Base-by-base conservation (phyloP, 345 rosid species). In the Euphorbia tirucalli region DNA sequence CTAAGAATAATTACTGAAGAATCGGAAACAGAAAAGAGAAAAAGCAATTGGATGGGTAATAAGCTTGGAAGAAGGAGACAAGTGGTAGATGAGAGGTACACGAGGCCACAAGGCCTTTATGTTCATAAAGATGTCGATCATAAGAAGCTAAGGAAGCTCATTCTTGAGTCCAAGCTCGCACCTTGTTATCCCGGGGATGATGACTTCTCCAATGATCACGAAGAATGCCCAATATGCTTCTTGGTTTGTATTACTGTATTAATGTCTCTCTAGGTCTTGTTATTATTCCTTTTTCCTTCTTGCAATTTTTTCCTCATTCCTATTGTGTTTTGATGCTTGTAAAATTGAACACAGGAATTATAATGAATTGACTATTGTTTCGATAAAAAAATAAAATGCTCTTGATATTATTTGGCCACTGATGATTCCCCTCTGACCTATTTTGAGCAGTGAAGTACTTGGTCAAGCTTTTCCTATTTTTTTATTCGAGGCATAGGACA, bases 161-260 rank as follows among this genome's bases (percentile, higher is more conserved):
- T 96, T 71, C 86, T 93, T 1, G 99, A 93, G 48, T 92, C 95
- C 41, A 96, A 93, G 86, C 97, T 96, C 60, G 97, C 99, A 68
- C 98, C 99, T 4, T 96, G 99, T 83, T 96, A 85, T 80, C 97
- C 98, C 1, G 99, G 99, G 4, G 93, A 85, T 7, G 98, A 96
- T 46, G 99, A 96, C 32, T 83, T 85, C 70, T 74, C 83, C 31
- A 71, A 62, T 35, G 99, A 96, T 75, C 89, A 85, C 35, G 99
- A 96, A 87, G 99, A 96, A 75, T 93, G 98, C 67, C 99, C 98
- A 0, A 96, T 96, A 83, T 96, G 99, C 84, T 93, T 93, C 74
- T 81, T 96, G 98, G 99, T 96, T 44, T 39, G 97, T 85, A 50
- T 59, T n/a, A 27, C 54, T 56, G 25, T 69, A 24, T 65, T 46